Conservation (phyloP, 768 basidiomycete genomes). For the Lenzites betulinus region DNA sequence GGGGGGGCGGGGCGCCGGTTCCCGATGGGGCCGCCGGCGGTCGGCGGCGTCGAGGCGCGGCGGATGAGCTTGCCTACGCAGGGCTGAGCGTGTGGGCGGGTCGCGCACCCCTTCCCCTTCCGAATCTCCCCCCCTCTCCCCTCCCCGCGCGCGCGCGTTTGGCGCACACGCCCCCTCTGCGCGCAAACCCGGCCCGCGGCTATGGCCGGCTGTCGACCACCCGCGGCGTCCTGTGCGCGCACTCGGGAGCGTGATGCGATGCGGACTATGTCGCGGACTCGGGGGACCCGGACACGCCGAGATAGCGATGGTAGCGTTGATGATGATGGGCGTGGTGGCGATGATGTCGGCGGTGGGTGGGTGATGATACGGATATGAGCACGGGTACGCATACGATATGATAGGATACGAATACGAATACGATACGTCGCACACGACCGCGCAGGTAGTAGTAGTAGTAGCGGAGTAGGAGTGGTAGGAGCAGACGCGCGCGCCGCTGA, state of each 20-base stretch:
- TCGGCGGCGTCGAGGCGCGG: neutral
- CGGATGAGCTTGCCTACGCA: conserved; percentile 12
- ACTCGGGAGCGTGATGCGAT: neutral
- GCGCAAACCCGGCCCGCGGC: neutral
- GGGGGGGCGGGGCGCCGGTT: too few relatives aligned
- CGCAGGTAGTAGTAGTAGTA: too few relatives aligned
- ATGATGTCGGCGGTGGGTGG: too few relatives aligned
- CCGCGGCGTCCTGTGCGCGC: neutral
- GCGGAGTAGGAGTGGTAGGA: neutral
- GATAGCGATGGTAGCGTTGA: neutral
- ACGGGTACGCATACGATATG: neutral
- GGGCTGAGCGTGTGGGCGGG: neutral
- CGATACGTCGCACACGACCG: neutral
- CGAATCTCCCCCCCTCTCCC: neutral
- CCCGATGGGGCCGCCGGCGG: too few relatives aligned
- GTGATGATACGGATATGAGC: neutral
- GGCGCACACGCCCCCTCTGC: neutral
- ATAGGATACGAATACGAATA: conserved; percentile 1
- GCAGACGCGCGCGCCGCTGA: neutral
- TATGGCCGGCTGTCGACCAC: neutral
- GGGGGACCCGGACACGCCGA: neutral
- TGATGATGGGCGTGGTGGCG: too few relatives aligned
- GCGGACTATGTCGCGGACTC: neutral
- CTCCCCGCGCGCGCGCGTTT: neutral
- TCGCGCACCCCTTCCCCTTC: too few relatives aligned